Evolutionary conservation across 495 filamentous ascomycete genomes (phyloP).

Genomic region (Penicillium steckii): DNA sequence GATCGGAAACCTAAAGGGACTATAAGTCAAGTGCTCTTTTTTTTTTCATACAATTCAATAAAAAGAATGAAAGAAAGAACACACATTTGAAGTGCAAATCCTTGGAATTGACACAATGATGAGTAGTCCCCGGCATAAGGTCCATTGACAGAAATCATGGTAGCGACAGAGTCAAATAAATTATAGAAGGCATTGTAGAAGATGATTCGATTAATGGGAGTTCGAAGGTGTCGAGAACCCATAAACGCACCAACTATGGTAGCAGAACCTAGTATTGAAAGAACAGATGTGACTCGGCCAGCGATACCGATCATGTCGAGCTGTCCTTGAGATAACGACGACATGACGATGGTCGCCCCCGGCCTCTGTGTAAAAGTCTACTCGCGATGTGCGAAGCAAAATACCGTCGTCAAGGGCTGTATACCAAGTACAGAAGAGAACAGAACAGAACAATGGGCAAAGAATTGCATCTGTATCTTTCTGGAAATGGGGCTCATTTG

Average conservation of each 20-base stretch:
- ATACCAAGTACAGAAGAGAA: not conserved
- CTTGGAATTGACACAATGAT: constrained; percentile 47
- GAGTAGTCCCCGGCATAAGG: constrained; percentile 36
- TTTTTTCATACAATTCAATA: not conserved
- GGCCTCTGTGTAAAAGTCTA: constrained; percentile 12
- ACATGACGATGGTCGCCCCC: constrained; percentile 18
- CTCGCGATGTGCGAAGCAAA: not conserved
- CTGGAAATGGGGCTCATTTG: not conserved
- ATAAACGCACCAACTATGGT: constrained; percentile 41
- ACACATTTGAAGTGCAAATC: constrained; percentile 48
- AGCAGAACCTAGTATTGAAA: constrained; percentile 38
- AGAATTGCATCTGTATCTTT: not conserved
- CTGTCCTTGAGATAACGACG: constrained; percentile 24
- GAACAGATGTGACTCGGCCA: constrained; percentile 35
- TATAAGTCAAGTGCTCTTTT: too few species aligned
- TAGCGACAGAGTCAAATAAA: constrained; percentile 42
- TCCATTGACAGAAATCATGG: constrained; percentile 45
- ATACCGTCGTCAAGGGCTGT: not conserved
- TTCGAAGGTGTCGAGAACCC: constrained; percentile 41
- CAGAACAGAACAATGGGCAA: not conserved
- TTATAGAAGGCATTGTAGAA: constrained; percentile 49
- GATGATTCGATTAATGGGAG: constrained; percentile 48
- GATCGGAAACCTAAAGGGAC: constrained; percentile 48
- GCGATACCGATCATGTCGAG: constrained; percentile 27
- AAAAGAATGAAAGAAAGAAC: not conserved